phyloP scores from a whole-genome alignment of 176 grass and related monocot species.

The Microstegium vimineum region DNA sequence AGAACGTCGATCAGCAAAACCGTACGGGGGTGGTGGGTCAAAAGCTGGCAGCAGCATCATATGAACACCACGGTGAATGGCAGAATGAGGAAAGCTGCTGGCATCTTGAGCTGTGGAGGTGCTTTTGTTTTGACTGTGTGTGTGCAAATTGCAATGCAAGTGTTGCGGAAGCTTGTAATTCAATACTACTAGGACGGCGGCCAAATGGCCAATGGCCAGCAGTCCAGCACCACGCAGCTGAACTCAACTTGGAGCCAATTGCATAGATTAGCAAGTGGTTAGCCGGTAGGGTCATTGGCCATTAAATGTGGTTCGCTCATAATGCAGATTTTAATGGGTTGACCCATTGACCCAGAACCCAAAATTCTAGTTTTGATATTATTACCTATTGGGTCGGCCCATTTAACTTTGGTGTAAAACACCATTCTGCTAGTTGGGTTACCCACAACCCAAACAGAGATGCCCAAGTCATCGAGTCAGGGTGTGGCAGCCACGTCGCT shows the following conservation, averaged over 20 bases:
- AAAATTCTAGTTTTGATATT: too few relatives aligned
- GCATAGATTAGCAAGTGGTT: conserved; percentile 19
- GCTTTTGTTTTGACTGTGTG: conserved; percentile 2
- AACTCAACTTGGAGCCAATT: neutral
- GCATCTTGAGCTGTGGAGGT: neutral
- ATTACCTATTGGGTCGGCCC: too few relatives aligned
- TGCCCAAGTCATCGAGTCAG: too few relatives aligned
- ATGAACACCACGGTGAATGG: neutral
- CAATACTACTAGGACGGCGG: neutral
- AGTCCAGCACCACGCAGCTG: neutral
- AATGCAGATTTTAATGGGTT: too few relatives aligned
- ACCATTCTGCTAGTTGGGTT: too few relatives aligned
- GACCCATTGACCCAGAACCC: too few relatives aligned
- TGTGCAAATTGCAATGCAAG: neutral
- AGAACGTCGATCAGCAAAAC: neutral
- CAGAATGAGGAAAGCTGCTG: neutral
- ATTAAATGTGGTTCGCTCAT: too few relatives aligned
- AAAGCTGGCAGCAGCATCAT: neutral
- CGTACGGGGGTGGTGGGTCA: neutral
- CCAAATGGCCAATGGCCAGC: neutral
- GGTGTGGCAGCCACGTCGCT: too few relatives aligned
- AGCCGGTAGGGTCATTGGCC: neutral
- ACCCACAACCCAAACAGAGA: too few relatives aligned
- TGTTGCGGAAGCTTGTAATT: neutral
- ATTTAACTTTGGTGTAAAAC: too few relatives aligned